Conservation (phyloP, 2,329 filamentous ascomycete genomes). For the Periglandula ipomoeae region DNA sequence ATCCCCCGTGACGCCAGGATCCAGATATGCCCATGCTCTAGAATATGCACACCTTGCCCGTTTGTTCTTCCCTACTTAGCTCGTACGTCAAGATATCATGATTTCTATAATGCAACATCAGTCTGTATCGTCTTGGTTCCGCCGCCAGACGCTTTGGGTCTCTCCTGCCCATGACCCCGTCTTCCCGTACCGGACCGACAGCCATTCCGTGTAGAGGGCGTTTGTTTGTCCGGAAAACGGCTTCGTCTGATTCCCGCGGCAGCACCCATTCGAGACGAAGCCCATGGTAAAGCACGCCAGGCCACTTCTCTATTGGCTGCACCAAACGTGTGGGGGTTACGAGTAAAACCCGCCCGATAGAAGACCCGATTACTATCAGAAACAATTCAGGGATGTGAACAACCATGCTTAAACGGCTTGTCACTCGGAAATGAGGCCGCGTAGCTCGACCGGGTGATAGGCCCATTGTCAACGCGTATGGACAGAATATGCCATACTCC, state of each 20-base stretch:
- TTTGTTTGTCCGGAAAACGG: conserved; percentile 29
- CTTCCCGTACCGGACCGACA: conserved; percentile 51
- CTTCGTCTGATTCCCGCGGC: conserved; percentile 38
- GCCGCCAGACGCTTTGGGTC: conserved; percentile 13
- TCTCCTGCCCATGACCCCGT: conserved; percentile 16
- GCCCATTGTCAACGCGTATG: conserved; percentile 20
- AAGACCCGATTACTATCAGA: conserved; percentile 58
- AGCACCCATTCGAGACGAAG: conserved; percentile 47
- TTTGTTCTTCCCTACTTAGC: conserved; percentile 36
- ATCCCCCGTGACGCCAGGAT: background rate
- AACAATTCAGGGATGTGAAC: conserved; percentile 59
- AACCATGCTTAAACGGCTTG: conserved; percentile 46
- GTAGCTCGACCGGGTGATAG: conserved; percentile 13
- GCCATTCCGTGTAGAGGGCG: conserved; percentile 58
- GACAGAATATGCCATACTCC: conserved; percentile 24
- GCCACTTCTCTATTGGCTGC: conserved; percentile 13
- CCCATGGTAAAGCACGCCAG: conserved; percentile 23
- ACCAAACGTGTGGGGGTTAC: conserved; percentile 41
- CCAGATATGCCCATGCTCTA: conserved; percentile 11
- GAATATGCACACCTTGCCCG: conserved; percentile 27
- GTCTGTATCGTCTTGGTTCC: conserved; percentile 45
- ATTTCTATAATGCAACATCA: conserved; percentile 65
- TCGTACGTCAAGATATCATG: conserved; percentile 64
- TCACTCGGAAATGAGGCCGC: conserved; percentile 22
- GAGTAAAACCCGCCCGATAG: conserved; percentile 56